Evolutionary conservation across 2,329 filamentous ascomycete genomes (phyloP), one percentile per base, ranked within the genome.

Genomic region (Samsoniella hepiali): DNA sequence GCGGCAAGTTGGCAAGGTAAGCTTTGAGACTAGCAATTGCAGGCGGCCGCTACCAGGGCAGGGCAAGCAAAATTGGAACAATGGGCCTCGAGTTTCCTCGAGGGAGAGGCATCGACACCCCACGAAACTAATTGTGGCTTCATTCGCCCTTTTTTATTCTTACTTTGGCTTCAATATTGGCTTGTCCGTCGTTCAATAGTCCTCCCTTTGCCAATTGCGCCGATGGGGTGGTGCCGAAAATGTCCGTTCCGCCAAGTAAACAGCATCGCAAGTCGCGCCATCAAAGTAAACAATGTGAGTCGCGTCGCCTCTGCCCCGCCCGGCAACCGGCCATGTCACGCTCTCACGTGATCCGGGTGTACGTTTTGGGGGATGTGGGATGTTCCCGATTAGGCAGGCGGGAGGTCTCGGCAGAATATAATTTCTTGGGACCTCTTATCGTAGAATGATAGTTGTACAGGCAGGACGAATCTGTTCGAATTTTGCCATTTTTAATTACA

Each of bases 401-500:
- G 59, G 31, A 29, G 8, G 13, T 2, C 1, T 1, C 10, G 59
- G 59, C 59, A 62, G 50, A 62, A 62, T 62, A 62, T 62, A 62
- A 62, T 55, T 62, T 62, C 59, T 62, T 62, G 51, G 44, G 36
- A 47, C 27, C 31, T 42, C 29, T 53, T 51, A 31, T 60, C 38
- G 47, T 53, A 44, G 64, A 56, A 31, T 17, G 63, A 17, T 60
- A 44, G 58, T 59, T 40, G 45, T 38, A 58, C 2, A 13, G n/a
- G 42, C n/a, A 29, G 32, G 49, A 17, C 44, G 42, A 49, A 29
- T 63, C 69, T 71, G 62, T 29, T 31, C 29, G 47, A 47, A 22
- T 38, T 40, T 56, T 58, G 53, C 53, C 68, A 69, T 68, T 68
- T 59, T 60, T 61, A 34, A 47, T 49, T 11, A 15, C 34, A 38